Conservation (phyloP, 257 asterid species). For the Thymus mandschuricus region DNA sequence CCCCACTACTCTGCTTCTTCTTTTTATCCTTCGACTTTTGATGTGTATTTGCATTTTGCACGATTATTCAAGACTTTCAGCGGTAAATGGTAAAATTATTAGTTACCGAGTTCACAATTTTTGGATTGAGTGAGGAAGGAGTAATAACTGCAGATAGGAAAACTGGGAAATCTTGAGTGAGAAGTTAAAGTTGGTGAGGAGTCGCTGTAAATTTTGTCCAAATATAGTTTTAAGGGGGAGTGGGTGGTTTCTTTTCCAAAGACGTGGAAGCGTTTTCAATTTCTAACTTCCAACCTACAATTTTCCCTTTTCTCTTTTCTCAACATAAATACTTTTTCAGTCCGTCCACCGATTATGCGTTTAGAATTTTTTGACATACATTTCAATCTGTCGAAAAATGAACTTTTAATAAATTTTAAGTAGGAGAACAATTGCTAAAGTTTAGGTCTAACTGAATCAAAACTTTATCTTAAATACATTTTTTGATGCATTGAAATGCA, state of each 20-base stretch:
- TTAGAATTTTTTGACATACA: no score
- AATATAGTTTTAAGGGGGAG: constrained; percentile 20
- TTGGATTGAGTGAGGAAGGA: not conserved
- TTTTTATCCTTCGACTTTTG: not conserved
- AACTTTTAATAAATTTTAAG: no score
- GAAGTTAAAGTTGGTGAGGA: constrained; percentile 48
- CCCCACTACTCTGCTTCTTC: not conserved
- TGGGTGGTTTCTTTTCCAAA: constrained; percentile 40
- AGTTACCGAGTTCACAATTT: not conserved
- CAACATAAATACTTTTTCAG: not conserved
- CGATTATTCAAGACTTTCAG: not conserved
- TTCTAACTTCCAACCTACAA: constrained; percentile 46
- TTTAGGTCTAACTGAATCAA: no score
- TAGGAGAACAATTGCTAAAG: no score
- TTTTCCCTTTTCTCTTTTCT: not conserved
- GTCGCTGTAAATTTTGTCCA: constrained; percentile 27
- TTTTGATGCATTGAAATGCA: no score
- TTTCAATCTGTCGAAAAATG: no score
- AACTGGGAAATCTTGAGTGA: constrained; percentile 33
- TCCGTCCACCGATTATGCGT: no score
- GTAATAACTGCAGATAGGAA: constrained; percentile 1
- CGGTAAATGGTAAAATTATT: not conserved
- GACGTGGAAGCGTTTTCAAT: constrained; percentile 39
- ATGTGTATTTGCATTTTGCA: not conserved
- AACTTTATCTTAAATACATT: no score